phyloP scores from a whole-genome alignment of 306 rosid species.

The Ormosia semicastrata region DNA sequence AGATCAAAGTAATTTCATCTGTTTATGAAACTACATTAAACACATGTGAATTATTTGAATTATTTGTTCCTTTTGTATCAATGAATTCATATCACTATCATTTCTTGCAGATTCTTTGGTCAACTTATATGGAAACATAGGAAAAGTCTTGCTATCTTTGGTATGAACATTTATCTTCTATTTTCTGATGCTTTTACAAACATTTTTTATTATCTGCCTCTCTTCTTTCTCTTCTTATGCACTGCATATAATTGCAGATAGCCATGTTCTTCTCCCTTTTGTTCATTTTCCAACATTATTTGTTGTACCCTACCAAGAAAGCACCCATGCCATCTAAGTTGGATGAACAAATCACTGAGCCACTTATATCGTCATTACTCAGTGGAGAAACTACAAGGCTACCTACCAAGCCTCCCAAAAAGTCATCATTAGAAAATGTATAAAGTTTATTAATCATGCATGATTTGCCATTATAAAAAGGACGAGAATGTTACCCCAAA shows the following conservation, averaged over 20 bases:
- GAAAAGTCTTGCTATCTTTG: background rate
- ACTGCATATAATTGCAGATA: background rate
- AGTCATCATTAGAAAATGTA: background rate
- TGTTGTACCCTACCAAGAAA: constrained; percentile 2
- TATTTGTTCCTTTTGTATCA: background rate
- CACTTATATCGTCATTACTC: background rate
- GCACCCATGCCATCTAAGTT: background rate
- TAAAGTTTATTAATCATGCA: background rate
- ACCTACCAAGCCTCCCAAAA: background rate
- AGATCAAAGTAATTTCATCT: background rate
- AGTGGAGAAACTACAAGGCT: background rate
- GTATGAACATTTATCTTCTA: background rate
- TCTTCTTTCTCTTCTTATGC: background rate
- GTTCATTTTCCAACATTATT: constrained; percentile 22
- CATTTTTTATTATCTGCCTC: background rate
- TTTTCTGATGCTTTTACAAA: background rate
- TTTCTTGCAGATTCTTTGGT: background rate
- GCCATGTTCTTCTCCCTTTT: background rate
- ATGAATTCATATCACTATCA: background rate
- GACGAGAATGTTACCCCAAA: too few relatives aligned
- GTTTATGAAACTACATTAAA: background rate
- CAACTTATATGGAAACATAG: constrained; percentile 2
- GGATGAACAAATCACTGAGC: background rate
- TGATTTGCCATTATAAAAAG: too few relatives aligned
- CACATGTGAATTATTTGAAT: background rate